Conservation (phyloP, 1,139 yeast genomes). For the Kurtzmaniella quercitrusa region DNA sequence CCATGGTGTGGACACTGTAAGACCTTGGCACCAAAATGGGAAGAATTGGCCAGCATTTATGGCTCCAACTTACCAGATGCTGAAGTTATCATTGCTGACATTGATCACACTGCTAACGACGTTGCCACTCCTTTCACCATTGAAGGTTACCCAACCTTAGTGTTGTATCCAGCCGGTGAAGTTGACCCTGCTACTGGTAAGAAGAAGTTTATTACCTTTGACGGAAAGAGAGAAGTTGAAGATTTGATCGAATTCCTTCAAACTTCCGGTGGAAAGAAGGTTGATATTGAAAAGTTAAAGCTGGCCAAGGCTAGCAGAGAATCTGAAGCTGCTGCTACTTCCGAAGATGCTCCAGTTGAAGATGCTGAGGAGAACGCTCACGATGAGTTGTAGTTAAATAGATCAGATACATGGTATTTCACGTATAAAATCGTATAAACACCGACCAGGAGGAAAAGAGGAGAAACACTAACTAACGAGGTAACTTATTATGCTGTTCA, state of each 20-base stretch:
- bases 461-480: too few species aligned
- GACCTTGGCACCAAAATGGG: conserved; percentile 88
- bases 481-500: too few species aligned
- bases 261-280: conserved; percentile 54
- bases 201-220: conserved; percentile 63
- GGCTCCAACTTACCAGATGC: conserved; percentile 42
- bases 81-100: conserved; percentile 72
- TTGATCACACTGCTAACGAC: conserved; percentile 89
- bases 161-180: conserved; percentile 90
- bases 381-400: conserved; percentile 37
- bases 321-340: conserved; percentile 15
- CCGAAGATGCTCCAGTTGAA: conserved; percentile 3
- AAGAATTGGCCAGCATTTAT: conserved; percentile 73
- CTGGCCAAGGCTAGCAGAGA: conserved; percentile 27
- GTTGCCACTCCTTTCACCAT: conserved; percentile 64
- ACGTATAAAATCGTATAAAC: too few species aligned
- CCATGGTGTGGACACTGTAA: conserved; percentile 99
- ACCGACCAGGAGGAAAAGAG: too few species aligned
- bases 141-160: conserved; percentile 89
- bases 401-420: not conserved
- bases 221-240: conserved; percentile 73
- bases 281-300: conserved; percentile 46
- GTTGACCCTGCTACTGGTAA: conserved; percentile 50
- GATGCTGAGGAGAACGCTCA: conserved; percentile 20
- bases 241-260: conserved; percentile 66